A percentile compares a stretch with the other conserved stretches of the same genome.
Conservation (phyloP, 1,284 basidiomycete species). For the Ganoderma resinaceum region DNA sequence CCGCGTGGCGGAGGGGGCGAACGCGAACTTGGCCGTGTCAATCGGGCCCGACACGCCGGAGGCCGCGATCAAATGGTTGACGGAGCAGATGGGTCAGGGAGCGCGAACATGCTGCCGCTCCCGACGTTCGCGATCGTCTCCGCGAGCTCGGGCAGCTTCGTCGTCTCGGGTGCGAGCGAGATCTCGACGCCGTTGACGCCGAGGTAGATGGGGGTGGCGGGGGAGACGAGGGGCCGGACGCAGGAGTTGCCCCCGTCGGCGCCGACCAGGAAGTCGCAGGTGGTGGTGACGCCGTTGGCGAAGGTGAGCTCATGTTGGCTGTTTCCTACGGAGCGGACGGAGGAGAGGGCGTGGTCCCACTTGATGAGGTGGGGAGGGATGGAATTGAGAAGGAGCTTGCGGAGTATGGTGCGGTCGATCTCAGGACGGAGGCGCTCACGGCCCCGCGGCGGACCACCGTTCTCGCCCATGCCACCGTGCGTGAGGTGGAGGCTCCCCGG, state of each 20-base stretch:
- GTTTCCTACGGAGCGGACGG: background rate
- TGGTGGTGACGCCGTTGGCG: slow-evolving; percentile 13
- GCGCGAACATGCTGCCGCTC: too few species aligned
- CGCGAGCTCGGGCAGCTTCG: slow-evolving; percentile 9
- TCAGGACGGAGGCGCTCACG: slow-evolving; percentile 17
- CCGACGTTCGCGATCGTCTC: slow-evolving; percentile 22
- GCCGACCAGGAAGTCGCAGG: slow-evolving; percentile 44
- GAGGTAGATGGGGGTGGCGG: slow-evolving; percentile 16
- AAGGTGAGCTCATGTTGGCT: slow-evolving; percentile 22
- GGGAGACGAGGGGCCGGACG: slow-evolving; percentile 41
- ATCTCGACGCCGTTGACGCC: slow-evolving; percentile 21
- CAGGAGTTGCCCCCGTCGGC: slow-evolving; percentile 55
- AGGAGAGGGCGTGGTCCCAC: slow-evolving; percentile 20
- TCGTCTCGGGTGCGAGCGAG: slow-evolving; percentile 11
- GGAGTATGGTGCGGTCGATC: slow-evolving; percentile 27
- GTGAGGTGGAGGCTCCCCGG: slow-evolving; percentile 9
- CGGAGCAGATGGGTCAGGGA: too few species aligned
- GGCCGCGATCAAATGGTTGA: background rate
- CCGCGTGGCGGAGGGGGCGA: slow-evolving; percentile 1
- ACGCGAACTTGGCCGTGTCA: background rate
- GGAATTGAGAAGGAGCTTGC: slow-evolving; percentile 20
- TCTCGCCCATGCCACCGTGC: background rate
- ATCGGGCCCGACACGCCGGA: slow-evolving; percentile 4
- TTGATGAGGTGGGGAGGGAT: slow-evolving; percentile 15
- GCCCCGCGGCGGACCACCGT: too few species aligned